Base-by-base conservation (phyloP, 1,284 basidiomycete species). In the Irpex sp. region DNA sequence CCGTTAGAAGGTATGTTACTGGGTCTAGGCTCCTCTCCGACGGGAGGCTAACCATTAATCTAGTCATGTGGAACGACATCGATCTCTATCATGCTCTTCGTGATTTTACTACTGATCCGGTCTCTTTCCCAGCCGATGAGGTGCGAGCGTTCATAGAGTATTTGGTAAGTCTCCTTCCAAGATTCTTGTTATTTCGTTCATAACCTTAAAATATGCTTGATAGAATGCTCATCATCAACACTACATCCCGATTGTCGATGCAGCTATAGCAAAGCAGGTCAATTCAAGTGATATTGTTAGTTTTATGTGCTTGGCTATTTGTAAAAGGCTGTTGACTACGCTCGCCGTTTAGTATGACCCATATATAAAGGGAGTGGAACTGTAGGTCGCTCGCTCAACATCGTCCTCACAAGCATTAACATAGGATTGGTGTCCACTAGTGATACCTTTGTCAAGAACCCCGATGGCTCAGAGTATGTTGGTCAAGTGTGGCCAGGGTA, bases 51-150 rank as follows among this genome's bases (percentile, higher is more conserved):
- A 62, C 55, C 39, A 26, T 55, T 61, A 19, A 19, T 53, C 15
- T 58, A 86, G 85, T 84, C 53, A 87, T 87, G 79, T 92, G 89
- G 90, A 90, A 88, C 69, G 90, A 92, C 67, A 90, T 92, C 64
- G 90, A 92, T 74, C 68, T 90, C 60, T 89, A 87, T 67, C 84
- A 89, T 66, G 81, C 83, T 35, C 77, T 82, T 57, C 81, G 88
- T 7, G 88, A 89, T 72, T 90, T 92, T 67, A 90, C 89, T 6
- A 77, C 82, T 9, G 88, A 90, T 69, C 88, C 88, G 9, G 78
- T 85, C 31, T 82, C 79, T 46, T 92, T 85, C 77, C 85, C 88
- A 5, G 75, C 70, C 4, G 79, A 83, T 8, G 84, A 90, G 64
- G 77, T 90, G 67, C 75, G 77, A n/a, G 71, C 71, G n/a, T 90